A percentile compares a stretch with the other conserved stretches of the same genome.
Conservation (phyloP, 345 rosid species). For the Balakata baccata region DNA sequence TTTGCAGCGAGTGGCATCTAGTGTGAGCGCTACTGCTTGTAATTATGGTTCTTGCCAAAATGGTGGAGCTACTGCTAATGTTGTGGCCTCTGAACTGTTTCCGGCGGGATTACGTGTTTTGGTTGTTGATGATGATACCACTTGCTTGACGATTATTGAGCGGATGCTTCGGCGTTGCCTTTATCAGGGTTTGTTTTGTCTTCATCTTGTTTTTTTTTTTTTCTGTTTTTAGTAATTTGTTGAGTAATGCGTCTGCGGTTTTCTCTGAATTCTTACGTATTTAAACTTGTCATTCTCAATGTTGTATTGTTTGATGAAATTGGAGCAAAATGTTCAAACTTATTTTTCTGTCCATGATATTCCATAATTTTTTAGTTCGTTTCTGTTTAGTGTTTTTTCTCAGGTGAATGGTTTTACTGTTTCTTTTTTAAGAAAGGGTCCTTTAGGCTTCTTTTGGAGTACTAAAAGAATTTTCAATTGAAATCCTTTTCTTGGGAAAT, state of each 20-base stretch:
- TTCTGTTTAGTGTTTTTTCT: too few relatives aligned
- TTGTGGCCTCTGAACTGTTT: conserved; percentile 45
- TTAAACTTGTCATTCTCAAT: not conserved
- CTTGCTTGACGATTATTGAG: conserved; percentile 60
- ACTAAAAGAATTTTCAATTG: too few relatives aligned
- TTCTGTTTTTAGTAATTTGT: not conserved
- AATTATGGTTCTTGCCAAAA: conserved; percentile 15
- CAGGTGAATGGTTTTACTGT: too few relatives aligned
- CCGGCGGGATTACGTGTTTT: conserved; percentile 72
- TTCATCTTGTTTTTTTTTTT: not conserved
- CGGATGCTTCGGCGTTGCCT: conserved; percentile 63
- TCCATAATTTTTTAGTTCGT: not conserved
- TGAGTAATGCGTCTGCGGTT: not conserved
- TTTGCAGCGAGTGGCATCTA: conserved; percentile 35
- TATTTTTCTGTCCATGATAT: not conserved
- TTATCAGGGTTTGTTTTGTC: conserved; percentile 44
- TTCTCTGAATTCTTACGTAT: too few relatives aligned
- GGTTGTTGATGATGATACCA: conserved; percentile 73
- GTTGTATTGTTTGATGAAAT: not conserved
- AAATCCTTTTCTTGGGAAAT: not conserved
- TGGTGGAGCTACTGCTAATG: conserved; percentile 10
- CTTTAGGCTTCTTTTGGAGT: too few relatives aligned
- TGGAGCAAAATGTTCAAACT: not conserved
- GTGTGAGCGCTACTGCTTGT: conserved; percentile 21
- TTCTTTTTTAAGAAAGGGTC: too few relatives aligned